These are phyloP conservation scores for Rosellinia necatrix DNA, from an alignment of 2,329 filamentous ascomycete species.

Conservation along the genomic window DNA sequence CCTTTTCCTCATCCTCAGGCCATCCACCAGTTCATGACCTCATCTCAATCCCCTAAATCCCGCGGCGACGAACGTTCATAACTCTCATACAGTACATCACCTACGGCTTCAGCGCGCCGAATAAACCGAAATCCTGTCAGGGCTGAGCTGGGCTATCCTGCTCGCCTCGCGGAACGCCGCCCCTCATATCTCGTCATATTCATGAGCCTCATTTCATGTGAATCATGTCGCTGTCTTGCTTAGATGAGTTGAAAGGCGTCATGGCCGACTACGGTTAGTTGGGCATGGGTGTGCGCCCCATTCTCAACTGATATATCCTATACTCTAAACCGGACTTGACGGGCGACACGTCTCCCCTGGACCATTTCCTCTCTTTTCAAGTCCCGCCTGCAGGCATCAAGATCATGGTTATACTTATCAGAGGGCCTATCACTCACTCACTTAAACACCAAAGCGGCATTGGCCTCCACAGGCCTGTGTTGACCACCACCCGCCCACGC, in stretches of 20 bases:
- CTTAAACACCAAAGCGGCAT: slow-evolving; percentile 34
- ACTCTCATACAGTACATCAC: neutral
- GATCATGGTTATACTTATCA: slow-evolving; percentile 29
- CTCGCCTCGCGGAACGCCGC: slow-evolving; percentile 8
- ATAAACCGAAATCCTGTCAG: neutral
- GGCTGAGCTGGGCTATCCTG: neutral
- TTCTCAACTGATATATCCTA: slow-evolving; percentile 31
- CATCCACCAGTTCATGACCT: neutral
- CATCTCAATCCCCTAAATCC: slow-evolving; percentile 19
- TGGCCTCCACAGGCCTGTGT: slow-evolving; percentile 36
- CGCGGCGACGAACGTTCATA: neutral
- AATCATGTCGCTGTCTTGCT: slow-evolving; percentile 18
- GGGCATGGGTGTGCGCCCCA: slow-evolving; percentile 28
- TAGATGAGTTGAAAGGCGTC: slow-evolving; percentile 28
- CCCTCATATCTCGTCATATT: slow-evolving; percentile 14
- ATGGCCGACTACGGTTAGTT: slow-evolving; percentile 27
- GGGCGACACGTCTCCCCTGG: slow-evolving; percentile 30
- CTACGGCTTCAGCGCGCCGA: slow-evolving; percentile 19
- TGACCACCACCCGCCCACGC: slow-evolving; percentile 34
- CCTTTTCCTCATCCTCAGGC: neutral
- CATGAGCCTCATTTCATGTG: slow-evolving; percentile 19
- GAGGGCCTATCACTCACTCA: slow-evolving; percentile 29
- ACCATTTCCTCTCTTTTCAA: slow-evolving; percentile 6
- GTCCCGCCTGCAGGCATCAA: slow-evolving; percentile 32
- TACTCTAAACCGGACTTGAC: slow-evolving; percentile 34